These are phyloP conservation scores for Cytospora leucostoma DNA, from an alignment of 2,329 filamentous ascomycete species.

Conservation along the genomic window DNA sequence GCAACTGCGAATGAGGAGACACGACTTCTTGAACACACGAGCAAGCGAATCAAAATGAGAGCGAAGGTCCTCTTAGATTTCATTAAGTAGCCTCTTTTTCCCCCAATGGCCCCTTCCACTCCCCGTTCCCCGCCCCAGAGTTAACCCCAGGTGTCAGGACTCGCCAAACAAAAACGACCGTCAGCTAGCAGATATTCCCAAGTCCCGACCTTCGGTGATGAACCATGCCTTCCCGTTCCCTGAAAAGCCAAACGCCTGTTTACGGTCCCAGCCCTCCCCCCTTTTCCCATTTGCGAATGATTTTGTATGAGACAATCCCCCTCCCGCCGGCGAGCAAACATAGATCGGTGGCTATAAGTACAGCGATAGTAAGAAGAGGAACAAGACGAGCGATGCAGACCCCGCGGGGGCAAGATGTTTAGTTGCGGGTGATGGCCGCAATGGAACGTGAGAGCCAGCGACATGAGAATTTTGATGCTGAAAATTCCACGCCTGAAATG, in stretches of 20 bases:
- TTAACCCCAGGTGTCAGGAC: not conserved
- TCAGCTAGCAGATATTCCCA: not conserved
- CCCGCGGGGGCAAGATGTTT: not conserved
- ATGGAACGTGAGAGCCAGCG: not conserved
- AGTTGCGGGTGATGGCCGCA: not conserved
- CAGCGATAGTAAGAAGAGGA: conserved; percentile 18
- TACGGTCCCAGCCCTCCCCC: conserved; percentile 4
- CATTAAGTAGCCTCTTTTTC: not conserved
- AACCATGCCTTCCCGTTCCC: conserved; percentile 4
- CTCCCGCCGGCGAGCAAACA: not conserved
- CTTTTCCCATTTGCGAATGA: not conserved
- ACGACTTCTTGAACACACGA: not conserved
- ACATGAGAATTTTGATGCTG: not conserved
- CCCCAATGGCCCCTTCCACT: not conserved
- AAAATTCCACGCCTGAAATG: conserved; percentile 23
- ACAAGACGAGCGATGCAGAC: not conserved
- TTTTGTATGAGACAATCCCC: conserved; percentile 9
- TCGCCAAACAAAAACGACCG: conserved; percentile 8
- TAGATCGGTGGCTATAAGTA: conserved; percentile 10
- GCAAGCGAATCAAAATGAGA: not conserved
- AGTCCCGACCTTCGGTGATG: not conserved
- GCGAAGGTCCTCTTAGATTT: not conserved
- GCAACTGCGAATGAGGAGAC: not conserved
- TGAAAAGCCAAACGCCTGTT: conserved; percentile 13
- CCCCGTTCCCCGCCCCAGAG: not conserved